These are phyloP conservation scores for Mallotus japonicus DNA, from an alignment of 441 rosid genomes.

Conservation along the genomic window DNA sequence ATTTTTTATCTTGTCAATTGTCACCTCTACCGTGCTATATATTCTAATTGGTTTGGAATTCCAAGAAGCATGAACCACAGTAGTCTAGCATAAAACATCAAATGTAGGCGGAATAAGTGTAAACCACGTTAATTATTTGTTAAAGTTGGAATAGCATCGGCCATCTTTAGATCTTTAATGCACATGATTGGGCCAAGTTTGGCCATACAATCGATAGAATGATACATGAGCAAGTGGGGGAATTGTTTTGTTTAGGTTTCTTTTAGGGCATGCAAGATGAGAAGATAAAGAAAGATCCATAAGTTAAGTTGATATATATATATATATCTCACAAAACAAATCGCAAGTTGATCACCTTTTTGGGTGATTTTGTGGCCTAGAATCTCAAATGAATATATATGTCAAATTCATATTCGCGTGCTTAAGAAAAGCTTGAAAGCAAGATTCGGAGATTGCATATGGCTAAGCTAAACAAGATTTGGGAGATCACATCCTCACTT, in stretches of 20 bases:
- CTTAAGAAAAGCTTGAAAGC: slow-evolving; percentile 18
- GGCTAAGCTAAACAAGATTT: slow-evolving; percentile 5
- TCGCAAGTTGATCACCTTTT: slow-evolving; percentile 3
- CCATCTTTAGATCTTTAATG: not conserved
- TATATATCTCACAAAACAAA: not conserved
- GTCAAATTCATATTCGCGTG: slow-evolving; percentile 26
- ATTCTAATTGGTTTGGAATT: too few species aligned
- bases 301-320: not conserved
- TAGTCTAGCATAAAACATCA: not conserved
- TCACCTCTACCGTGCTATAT: too few species aligned
- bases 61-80: not conserved
- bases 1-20: too few species aligned
- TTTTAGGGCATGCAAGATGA: not conserved
- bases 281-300: not conserved
- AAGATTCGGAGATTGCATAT: slow-evolving; percentile 14
- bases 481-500: slow-evolving; percentile 1
- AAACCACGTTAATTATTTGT: not conserved
- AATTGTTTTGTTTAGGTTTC: not conserved
- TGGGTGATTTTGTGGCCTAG: slow-evolving; percentile 13
- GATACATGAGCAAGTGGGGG: not conserved
- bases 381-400: slow-evolving; percentile 7
- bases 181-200: slow-evolving; percentile 9
- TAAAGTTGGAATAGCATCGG: not conserved
- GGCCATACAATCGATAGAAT: not conserved
- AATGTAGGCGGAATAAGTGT: not conserved